Percentiles rank a stretch among this genome's conserved stretches.
Evolutionary conservation across 1,139 yeast genomes (phyloP).

Genomic region (Geotrichum europaeum): DNA sequence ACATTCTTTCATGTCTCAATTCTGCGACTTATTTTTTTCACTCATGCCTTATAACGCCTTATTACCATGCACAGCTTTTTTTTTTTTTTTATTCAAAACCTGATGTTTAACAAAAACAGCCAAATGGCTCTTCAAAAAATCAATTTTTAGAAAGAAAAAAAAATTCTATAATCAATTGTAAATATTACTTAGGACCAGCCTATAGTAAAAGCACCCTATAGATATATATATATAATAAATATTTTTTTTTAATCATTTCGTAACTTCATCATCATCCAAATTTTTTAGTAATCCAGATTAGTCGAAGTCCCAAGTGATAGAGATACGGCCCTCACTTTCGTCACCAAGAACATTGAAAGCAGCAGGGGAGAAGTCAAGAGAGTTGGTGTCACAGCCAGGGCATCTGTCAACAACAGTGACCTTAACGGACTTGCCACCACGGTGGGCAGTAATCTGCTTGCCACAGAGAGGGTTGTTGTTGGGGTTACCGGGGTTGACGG

Average conservation of each 20-base stretch:
- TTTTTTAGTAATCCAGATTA: constrained; percentile 1
- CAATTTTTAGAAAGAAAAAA: background rate
- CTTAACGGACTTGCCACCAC: constrained; percentile 42
- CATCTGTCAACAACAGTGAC: constrained; percentile 53
- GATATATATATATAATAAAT: background rate
- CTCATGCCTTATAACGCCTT: background rate
- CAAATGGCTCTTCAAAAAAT: background rate
- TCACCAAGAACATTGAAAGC: constrained; percentile 46
- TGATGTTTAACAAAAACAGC: too few species aligned
- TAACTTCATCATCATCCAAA: background rate
- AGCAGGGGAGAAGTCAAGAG: constrained; percentile 49
- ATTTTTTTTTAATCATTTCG: background rate
- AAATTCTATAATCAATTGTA: background rate
- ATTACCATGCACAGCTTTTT: background rate
- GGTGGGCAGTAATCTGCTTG: constrained; percentile 40
- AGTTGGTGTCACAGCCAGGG: constrained; percentile 44
- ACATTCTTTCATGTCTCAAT: background rate
- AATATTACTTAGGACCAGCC: background rate
- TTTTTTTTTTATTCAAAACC: background rate
- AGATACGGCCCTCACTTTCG: constrained; percentile 42
- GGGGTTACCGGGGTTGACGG: constrained; percentile 32
- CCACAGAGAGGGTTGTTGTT: constrained; percentile 47
- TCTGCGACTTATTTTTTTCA: background rate
- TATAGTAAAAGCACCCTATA: background rate
- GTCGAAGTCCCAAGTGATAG: constrained; percentile 43